phyloP scores from a whole-genome alignment of 495 filamentous ascomycete genomes.

The Aspergillus diversus region DNA sequence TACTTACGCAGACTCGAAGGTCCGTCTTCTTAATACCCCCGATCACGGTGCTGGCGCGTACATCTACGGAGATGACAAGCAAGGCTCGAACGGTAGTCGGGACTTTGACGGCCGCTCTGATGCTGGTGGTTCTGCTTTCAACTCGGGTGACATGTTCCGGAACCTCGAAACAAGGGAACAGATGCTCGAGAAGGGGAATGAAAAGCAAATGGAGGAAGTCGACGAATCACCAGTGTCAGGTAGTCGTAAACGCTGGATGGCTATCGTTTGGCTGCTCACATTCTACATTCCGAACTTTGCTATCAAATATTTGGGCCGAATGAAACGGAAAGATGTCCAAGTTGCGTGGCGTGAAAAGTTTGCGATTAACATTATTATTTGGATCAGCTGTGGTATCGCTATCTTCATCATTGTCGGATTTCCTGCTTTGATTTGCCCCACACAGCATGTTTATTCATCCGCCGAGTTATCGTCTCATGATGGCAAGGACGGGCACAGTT shows the following conservation, averaged over 20 bases:
- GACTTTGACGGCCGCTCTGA: conserved; percentile 88
- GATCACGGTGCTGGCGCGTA: conserved; percentile 62
- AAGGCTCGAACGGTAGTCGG: conserved; percentile 79
- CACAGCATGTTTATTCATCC: conserved; percentile 81
- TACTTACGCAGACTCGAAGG: conserved; percentile 68
- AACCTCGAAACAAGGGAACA: conserved; percentile 92
- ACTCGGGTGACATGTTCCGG: conserved; percentile 95
- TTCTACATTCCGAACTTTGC: conserved; percentile 86
- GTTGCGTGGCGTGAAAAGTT: conserved; percentile 96
- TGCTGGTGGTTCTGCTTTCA: conserved; percentile 84
- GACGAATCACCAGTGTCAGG: conserved; percentile 77
- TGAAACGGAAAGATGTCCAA: conserved; percentile 92
- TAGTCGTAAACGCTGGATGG: conserved; percentile 91
- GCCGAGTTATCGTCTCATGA: conserved; percentile 73
- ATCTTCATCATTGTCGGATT: conserved; percentile 91
- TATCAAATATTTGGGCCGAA: conserved; percentile 77
- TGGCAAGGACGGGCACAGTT: conserved; percentile 65
- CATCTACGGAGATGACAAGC: conserved; percentile 74
- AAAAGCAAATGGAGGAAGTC: conserved; percentile 86
- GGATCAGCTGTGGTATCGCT: conserved; percentile 77
- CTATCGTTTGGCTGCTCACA: conserved; percentile 82
- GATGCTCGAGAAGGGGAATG: conserved; percentile 94
- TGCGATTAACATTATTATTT: conserved; percentile 98
- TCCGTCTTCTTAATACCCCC: conserved; percentile 63
- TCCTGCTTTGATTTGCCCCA: conserved; percentile 87